phyloP scores from a whole-genome alignment of 2,329 filamentous ascomycete genomes.

The Xylaria sp. region DNA sequence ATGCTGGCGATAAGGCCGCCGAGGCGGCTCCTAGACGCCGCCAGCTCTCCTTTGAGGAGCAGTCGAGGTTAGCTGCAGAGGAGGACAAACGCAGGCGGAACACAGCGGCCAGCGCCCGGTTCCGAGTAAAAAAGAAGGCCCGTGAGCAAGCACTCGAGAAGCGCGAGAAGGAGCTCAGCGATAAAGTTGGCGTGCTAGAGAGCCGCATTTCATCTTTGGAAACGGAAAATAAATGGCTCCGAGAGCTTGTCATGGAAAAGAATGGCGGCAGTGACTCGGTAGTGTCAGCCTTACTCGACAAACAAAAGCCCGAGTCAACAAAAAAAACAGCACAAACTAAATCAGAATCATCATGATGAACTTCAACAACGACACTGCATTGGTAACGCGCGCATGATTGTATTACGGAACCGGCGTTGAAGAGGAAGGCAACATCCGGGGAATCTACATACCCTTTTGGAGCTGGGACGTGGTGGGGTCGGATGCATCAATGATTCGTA shows the following conservation, averaged over 20 bases:
- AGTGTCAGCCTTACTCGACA: constrained; percentile 62
- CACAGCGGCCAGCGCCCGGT: constrained; percentile 87
- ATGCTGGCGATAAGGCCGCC: constrained; percentile 55
- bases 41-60: constrained; percentile 72
- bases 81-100: constrained; percentile 92
- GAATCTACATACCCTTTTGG: constrained; percentile 28
- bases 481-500: constrained; percentile 18
- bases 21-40: constrained; percentile 56
- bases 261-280: constrained; percentile 70
- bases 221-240: constrained; percentile 57
- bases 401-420: constrained; percentile 37
- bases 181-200: constrained; percentile 80
- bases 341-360: constrained; percentile 32
- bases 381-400: constrained; percentile 31
- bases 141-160: constrained; percentile 86
- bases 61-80: constrained; percentile 78
- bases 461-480: constrained; percentile 9
- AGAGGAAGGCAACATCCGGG: constrained; percentile 27
- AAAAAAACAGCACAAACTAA: constrained; percentile 38
- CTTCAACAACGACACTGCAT: constrained; percentile 14
- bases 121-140: constrained; percentile 96
- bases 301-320: constrained; percentile 53
- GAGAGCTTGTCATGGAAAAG: constrained; percentile 83
- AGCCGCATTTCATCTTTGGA: constrained; percentile 74
- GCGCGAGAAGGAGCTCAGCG: constrained; percentile 82